Base-by-base conservation (phyloP, 2,329 filamentous ascomycete genomes). In the Aureobasidium musti region DNA sequence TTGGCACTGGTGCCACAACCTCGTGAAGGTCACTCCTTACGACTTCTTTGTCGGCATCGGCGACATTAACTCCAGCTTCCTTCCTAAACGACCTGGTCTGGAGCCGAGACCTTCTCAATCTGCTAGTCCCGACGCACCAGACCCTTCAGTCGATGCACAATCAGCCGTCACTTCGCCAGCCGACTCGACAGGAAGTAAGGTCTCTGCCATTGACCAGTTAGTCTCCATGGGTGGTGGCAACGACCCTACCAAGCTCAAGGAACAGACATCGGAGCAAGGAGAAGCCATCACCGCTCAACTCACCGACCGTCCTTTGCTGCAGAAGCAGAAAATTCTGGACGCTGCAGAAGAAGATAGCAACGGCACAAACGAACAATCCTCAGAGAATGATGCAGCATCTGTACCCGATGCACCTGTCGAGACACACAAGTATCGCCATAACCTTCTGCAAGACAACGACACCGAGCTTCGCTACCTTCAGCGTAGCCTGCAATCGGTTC, bases 41-140 rank as follows among this genome's bases (percentile, higher is more conserved):
- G 94, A 98, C 77, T 99, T 99, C 79, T 99, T 98, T 80, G 91
- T 96, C 67, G 95, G 95, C 19, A 97, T 97, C 69, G 95, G 95
- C 69, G 95, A 99, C 77, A 99, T 99, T 82, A 99, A 99, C 80
- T 96, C 94, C 14, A 97, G 91, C 75, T 99, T 98, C 75, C 78
- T 99, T 63, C 95, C 95, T 0, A 96, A 96, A 77, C 87, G 86
- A 69, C 81, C 82, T 68, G 82, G 79, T 64, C 66, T 77, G 6
- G 75, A 77, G 39, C 70, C 72, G 17, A 67, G 67, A 21, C 73
- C 74, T n/a, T 56, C 70, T 17, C 72, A 70, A 49, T 68, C 70
- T 37, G 66, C 64, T 7, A 71, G 67, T 52, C 47, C 63, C 3
- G 17, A 28, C 6, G 26, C 50, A 14, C 35, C 66, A 7, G 17